Conservation (phyloP, 2,329 filamentous ascomycete genomes). For the Chaetomiaceae sp. region DNA sequence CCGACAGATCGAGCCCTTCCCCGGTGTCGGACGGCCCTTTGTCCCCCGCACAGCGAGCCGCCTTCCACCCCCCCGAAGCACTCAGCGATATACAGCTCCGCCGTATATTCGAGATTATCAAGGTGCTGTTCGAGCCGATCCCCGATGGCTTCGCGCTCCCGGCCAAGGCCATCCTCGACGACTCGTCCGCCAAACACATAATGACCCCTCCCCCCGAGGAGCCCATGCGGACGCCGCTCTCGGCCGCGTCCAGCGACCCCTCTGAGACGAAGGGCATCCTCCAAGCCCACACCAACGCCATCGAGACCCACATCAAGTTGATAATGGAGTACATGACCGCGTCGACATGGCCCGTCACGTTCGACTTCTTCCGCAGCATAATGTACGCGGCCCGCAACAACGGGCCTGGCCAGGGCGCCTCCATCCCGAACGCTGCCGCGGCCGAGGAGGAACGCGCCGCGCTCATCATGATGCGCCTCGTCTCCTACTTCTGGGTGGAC, state of each 20-base stretch:
- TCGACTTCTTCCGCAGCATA: conserved; percentile 53
- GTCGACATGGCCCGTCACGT: conserved; percentile 56
- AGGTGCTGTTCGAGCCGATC: conserved; percentile 53
- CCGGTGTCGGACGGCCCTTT: conserved; percentile 15
- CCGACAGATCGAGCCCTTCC: conserved; percentile 12
- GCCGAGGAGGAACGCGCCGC: conserved; percentile 49
- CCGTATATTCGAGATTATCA: conserved; percentile 52
- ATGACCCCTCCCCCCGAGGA: conserved; percentile 30
- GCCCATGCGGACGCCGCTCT: conserved; percentile 27
- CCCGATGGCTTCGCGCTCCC: conserved; percentile 54
- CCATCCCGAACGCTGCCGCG: conserved; percentile 34
- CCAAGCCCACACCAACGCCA: conserved; percentile 37
- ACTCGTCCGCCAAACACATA: conserved; percentile 38
- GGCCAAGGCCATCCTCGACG: conserved; percentile 53
- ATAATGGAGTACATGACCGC: conserved; percentile 62
- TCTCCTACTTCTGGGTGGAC: conserved; percentile 63
- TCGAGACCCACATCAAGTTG: conserved; percentile 51
- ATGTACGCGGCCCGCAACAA: conserved; percentile 48
- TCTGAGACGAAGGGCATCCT: conserved; percentile 32
- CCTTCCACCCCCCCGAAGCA: conserved; percentile 32
- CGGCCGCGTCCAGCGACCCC: conserved; percentile 34
- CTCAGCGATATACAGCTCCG: conserved; percentile 49
- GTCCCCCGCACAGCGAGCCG: conserved; percentile 23
- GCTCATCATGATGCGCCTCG: conserved; percentile 52
- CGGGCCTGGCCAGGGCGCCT: conserved; percentile 35